phyloP scores from a whole-genome alignment of 108 stramenopile genomes.

The Cyclotella cryptica region DNA sequence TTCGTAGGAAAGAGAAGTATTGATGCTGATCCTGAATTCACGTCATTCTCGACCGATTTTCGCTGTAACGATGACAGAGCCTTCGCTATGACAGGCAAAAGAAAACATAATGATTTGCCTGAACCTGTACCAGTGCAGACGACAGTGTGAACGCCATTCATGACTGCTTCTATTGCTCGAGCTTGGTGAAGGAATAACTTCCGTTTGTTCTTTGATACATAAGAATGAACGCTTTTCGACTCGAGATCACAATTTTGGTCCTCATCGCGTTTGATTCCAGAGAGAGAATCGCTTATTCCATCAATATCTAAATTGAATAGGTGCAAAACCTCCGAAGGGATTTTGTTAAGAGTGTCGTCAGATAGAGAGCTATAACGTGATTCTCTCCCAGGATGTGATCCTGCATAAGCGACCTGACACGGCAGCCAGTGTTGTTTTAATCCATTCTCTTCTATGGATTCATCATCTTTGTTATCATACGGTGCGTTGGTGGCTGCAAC shows the following conservation, averaged over 20 bases:
- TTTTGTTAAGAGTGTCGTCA: conserved; percentile 29
- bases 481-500: neutral
- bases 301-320: conserved; percentile 28
- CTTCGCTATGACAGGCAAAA: conserved; percentile 78
- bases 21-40: conserved; percentile 20
- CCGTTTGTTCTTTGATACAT: neutral
- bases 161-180: conserved; percentile 73
- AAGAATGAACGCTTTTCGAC: neutral
- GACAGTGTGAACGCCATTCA: conserved; percentile 68
- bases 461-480: neutral
- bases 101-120: conserved; percentile 89
- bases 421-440: conserved; percentile 43
- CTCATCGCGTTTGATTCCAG: neutral
- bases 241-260: neutral
- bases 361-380: conserved; percentile 47
- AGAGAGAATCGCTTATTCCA: neutral
- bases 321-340: conserved; percentile 28
- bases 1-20: conserved; percentile 97
- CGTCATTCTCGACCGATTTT: conserved; percentile 1
- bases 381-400: conserved; percentile 65
- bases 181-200: conserved; percentile 87
- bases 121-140: conserved; percentile 90
- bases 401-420: conserved; percentile 71
- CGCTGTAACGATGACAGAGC: conserved; percentile 54
- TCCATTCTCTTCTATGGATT: neutral